phyloP scores from a whole-genome alignment of 805 yeast species.

The Wickerhamiella galacta region DNA sequence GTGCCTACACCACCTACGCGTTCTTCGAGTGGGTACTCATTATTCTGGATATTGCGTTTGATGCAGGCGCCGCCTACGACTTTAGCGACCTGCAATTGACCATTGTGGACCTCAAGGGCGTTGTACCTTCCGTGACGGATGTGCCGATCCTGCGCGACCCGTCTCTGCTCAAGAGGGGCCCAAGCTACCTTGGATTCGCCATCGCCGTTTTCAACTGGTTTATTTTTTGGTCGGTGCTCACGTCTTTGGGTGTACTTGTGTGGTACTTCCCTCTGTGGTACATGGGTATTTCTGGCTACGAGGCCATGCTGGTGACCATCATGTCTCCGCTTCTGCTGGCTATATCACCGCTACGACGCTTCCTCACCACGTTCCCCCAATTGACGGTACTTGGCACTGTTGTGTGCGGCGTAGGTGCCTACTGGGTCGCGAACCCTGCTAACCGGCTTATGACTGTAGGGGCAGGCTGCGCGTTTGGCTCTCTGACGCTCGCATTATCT shows the following conservation, averaged over 20 bases:
- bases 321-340: constrained; percentile 40
- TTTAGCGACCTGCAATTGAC: constrained; percentile 43
- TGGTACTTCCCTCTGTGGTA: constrained; percentile 98
- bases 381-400: constrained; percentile 37
- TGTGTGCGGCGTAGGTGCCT: constrained; percentile 67
- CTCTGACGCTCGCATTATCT: constrained; percentile 42
- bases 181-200: constrained; percentile 18
- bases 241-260: constrained; percentile 68
- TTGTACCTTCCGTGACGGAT: constrained; percentile 9
- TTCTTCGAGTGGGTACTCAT: constrained; percentile 89
- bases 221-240: constrained; percentile 69
- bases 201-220: constrained; percentile 40
- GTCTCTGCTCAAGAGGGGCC: constrained; percentile 14
- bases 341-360: constrained; percentile 27
- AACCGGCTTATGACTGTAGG: constrained; percentile 47
- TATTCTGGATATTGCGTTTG: constrained; percentile 68
- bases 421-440: constrained; percentile 49
- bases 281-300: constrained; percentile 95
- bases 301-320: constrained; percentile 45
- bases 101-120: constrained; percentile 19
- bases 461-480: constrained; percentile 47
- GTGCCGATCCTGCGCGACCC: constrained; percentile 9
- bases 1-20: constrained; percentile 93
- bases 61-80: constrained; percentile 59
- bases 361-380: constrained; percentile 32